These are phyloP conservation scores for Carex kokanica DNA, from an alignment of 176 grass and related monocot genomes.

Conservation along the genomic window DNA sequence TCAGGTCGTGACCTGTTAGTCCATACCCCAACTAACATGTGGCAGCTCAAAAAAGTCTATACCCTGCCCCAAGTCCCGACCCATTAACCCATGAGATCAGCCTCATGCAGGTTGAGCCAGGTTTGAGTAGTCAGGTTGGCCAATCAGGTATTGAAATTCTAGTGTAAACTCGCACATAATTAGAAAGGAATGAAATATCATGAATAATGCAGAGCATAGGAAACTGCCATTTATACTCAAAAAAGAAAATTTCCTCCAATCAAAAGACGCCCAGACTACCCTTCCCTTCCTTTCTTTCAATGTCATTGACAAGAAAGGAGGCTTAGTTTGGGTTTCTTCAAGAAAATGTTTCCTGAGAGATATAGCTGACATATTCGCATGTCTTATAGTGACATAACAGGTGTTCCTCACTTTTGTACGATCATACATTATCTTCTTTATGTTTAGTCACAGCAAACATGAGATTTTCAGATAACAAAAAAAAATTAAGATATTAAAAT, in stretches of 20 bases:
- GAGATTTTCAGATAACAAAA: background rate
- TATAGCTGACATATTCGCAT: background rate
- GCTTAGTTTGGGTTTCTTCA: background rate
- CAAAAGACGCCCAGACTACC: background rate
- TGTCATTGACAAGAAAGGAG: background rate
- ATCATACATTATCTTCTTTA: background rate
- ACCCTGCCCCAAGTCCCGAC: background rate
- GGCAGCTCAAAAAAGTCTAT: background rate
- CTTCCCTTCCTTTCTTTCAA: background rate
- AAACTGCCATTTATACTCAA: background rate
- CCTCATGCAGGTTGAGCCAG: background rate
- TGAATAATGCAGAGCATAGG: background rate
- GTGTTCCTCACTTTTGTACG: background rate
- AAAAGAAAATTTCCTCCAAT: background rate
- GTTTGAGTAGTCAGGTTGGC: background rate
- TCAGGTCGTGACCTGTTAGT: background rate
- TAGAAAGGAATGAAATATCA: too few relatives aligned
- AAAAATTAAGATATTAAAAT: conserved; percentile 13
- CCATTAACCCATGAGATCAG: background rate
- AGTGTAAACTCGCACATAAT: background rate
- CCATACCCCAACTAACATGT: background rate
- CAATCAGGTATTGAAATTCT: background rate
- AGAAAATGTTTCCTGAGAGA: background rate
- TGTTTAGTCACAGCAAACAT: background rate
- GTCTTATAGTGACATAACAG: background rate